phyloP scores from a whole-genome alignment of 108 stramenopile genomes.

The Cyclotella baltica region DNA sequence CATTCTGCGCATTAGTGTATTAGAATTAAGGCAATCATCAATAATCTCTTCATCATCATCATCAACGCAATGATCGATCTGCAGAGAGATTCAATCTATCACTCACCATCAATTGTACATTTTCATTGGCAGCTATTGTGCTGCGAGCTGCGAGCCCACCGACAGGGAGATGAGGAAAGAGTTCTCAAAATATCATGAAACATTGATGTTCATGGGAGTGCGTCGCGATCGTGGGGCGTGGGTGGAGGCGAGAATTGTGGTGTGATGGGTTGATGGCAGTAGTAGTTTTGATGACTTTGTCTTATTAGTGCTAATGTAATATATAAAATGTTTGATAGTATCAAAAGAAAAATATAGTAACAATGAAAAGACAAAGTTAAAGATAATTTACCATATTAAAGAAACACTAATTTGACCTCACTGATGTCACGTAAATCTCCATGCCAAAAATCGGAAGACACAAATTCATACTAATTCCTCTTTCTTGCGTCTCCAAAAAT shows the following conservation, averaged over 20 bases:
- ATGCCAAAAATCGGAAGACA: conserved; percentile 1
- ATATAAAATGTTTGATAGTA: background rate
- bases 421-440: conserved; percentile 2
- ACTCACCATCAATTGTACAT: no score
- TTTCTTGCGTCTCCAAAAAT: no score
- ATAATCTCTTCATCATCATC: no score
- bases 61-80: no score
- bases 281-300: background rate
- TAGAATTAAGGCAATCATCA: no score
- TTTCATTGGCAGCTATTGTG: conserved; percentile 2
- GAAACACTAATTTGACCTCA: conserved; percentile 9
- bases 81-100: no score
- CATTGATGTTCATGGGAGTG: conserved; percentile 18
- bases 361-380: background rate
- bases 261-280: background rate
- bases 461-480: background rate
- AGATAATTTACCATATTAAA: background rate
- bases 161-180: background rate
- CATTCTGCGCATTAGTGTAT: no score
- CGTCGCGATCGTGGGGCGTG: background rate
- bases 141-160: background rate
- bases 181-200: conserved; percentile 1
- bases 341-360: background rate
- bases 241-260: background rate
- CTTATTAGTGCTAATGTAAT: background rate